Evolutionary conservation across 257 asterid genomes (phyloP).

Genomic region (Handroanthus guayacan): DNA sequence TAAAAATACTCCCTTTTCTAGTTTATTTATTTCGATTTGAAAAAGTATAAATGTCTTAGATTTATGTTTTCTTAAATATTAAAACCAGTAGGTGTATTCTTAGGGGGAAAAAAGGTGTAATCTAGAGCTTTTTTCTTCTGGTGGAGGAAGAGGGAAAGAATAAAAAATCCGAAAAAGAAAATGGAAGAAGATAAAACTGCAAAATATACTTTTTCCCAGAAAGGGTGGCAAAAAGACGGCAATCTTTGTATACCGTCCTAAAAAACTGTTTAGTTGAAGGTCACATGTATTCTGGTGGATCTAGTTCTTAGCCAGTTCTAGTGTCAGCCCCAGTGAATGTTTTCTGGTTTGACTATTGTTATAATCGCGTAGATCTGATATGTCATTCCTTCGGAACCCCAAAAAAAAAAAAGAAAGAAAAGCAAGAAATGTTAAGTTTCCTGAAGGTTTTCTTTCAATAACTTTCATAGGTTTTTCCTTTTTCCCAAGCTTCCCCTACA

Average conservation of each 20-base stretch:
- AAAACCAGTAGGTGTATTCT: not conserved
- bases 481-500: no score
- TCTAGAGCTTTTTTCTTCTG: not conserved
- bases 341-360: conserved; percentile 7
- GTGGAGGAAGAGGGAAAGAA: not conserved
- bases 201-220: not conserved
- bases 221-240: not conserved
- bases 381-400: not conserved
- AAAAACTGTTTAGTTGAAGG: not conserved
- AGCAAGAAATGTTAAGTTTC: no score
- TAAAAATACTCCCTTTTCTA: not conserved
- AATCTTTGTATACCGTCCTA: not conserved
- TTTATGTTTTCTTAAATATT: not conserved
- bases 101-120: not conserved
- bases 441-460: no score
- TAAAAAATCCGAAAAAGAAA: not conserved
- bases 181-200: not conserved
- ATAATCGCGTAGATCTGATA: conserved; percentile 1
- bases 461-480: no score
- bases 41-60: not conserved
- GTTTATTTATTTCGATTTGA: conserved; percentile 9
- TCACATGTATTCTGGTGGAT: not conserved
- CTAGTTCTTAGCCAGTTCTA: conserved; percentile 14
- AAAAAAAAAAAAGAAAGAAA: not conserved
- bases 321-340: conserved; percentile 14